Evolutionary conservation across 768 basidiomycete species (phyloP).

Genomic region (Suillus luteus): DNA sequence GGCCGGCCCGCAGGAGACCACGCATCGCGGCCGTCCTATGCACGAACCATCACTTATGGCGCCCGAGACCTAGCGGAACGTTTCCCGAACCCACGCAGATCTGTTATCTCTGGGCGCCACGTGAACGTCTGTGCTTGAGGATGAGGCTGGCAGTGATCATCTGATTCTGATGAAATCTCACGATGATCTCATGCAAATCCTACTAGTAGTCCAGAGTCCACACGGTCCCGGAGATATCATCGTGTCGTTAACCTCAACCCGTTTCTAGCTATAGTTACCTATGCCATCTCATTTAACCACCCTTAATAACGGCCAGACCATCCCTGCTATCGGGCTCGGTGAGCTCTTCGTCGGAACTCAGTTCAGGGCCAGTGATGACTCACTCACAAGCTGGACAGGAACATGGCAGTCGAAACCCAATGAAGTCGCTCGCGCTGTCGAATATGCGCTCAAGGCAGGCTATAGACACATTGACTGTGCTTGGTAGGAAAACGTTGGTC

Average conservation of each 20-base stretch:
- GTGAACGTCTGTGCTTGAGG: background rate
- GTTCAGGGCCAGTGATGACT: background rate
- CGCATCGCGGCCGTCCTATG: no score
- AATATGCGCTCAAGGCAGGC: slow-evolving; percentile 72
- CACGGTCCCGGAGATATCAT: background rate
- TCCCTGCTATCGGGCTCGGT: slow-evolving; percentile 64
- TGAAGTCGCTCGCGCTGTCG: slow-evolving; percentile 72
- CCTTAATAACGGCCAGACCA: slow-evolving; percentile 60
- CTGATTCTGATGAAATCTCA: background rate
- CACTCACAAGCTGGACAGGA: slow-evolving; percentile 42
- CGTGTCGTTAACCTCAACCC: background rate
- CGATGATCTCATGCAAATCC: background rate
- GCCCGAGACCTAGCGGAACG: background rate
- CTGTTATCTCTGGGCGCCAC: background rate
- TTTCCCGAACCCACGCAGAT: background rate
- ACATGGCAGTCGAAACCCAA: slow-evolving; percentile 82
- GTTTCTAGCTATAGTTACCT: slow-evolving; percentile 3
- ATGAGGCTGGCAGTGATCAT: background rate
- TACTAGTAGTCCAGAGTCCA: background rate
- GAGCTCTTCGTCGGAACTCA: slow-evolving; percentile 20
- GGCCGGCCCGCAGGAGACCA: no score
- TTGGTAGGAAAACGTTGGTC: slow-evolving; percentile 31
- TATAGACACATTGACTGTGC: slow-evolving; percentile 82
- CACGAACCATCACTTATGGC: background rate
- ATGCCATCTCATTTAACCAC: slow-evolving; percentile 51